Percentiles rank a stretch among this genome's conserved stretches.
Evolutionary conservation across 75 land plant species (phyloP).

Genomic region (Cryptomeria japonica): DNA sequence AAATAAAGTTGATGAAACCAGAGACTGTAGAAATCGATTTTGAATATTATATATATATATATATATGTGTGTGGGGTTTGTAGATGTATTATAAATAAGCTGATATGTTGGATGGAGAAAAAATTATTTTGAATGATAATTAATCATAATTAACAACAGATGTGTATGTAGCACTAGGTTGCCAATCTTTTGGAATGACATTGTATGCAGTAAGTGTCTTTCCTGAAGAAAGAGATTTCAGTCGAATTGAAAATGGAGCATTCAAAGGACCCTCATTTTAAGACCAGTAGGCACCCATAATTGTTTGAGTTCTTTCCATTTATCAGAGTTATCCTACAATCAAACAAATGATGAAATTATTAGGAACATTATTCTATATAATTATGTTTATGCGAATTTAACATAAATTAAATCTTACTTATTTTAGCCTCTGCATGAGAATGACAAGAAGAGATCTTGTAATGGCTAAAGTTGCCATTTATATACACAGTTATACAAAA

Average conservation of each 20-base stretch:
- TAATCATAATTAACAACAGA: slow-evolving; percentile 30
- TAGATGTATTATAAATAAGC: too few species aligned
- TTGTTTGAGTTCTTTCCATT: slow-evolving; percentile 44
- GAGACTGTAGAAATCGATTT: too few species aligned
- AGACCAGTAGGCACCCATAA: slow-evolving; percentile 56
- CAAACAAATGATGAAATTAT: too few species aligned
- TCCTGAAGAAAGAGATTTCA: slow-evolving; percentile 27
- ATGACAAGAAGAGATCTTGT: too few species aligned
- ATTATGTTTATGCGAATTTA: slow-evolving; percentile 4
- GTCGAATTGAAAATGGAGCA: slow-evolving; percentile 47
- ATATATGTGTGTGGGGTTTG: too few species aligned
- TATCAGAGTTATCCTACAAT: slow-evolving; percentile 3
- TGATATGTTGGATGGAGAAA: neutral
- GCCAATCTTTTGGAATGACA: slow-evolving; percentile 60
- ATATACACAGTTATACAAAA: too few species aligned
- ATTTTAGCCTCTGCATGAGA: too few species aligned
- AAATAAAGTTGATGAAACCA: too few species aligned
- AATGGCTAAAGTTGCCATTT: too few species aligned
- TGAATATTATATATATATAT: too few species aligned
- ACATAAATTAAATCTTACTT: neutral
- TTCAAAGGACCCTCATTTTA: slow-evolving; percentile 28
- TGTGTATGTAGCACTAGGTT: slow-evolving; percentile 31
- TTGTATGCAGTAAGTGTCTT: slow-evolving; percentile 31
- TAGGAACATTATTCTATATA: too few species aligned
- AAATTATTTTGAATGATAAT: neutral